phyloP scores from a whole-genome alignment of 2,329 filamentous ascomycete genomes.

The Pseudogymnoascus sp. region DNA sequence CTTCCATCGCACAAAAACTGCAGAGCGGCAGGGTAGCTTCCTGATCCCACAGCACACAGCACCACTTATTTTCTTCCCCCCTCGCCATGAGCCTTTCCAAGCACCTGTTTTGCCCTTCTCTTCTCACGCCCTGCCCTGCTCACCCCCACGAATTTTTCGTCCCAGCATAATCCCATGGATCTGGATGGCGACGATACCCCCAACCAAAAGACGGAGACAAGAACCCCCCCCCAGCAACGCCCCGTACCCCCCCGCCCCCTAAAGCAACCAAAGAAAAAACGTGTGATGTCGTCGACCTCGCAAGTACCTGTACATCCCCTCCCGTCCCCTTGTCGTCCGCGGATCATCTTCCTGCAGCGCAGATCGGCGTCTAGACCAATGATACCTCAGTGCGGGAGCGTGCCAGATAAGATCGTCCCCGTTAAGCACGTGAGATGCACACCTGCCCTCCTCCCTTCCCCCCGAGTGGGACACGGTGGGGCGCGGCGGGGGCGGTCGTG shows the following conservation, averaged over 20 bases:
- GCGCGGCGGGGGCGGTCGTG: neutral
- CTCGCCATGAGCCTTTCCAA: neutral
- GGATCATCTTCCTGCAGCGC: neutral
- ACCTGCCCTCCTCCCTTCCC: neutral
- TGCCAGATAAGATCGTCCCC: neutral
- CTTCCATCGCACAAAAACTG: neutral
- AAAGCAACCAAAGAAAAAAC: neutral
- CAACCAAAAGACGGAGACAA: neutral
- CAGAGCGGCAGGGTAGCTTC: neutral
- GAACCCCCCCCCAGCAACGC: neutral
- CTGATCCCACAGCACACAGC: neutral
- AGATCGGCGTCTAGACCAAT: neutral
- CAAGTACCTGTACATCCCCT: neutral
- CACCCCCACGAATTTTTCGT: neutral
- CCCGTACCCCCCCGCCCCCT: neutral
- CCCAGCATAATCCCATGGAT: neutral
- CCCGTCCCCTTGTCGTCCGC: neutral
- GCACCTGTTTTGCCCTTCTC: neutral
- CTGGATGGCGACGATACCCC: neutral
- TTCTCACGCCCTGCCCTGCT: neutral
- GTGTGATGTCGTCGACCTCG: neutral
- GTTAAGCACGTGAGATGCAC: conserved; percentile 1
- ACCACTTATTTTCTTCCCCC: neutral
- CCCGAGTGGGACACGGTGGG: neutral
- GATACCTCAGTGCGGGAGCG: neutral